phyloP scores from a whole-genome alignment of 1,284 basidiomycete genomes.

The Rhodotorula sp. region DNA sequence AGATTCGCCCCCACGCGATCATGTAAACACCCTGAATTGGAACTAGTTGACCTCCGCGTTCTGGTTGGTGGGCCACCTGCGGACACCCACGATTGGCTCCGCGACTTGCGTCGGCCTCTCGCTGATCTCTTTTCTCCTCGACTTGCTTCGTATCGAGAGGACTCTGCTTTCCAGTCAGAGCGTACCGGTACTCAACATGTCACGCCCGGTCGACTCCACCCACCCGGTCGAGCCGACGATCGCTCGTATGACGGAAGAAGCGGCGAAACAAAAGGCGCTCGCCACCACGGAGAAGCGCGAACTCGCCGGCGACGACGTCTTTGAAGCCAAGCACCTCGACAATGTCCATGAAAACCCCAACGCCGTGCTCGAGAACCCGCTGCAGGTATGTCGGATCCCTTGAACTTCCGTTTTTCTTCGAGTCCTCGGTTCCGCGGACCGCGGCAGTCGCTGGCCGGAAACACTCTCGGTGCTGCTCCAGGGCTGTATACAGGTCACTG shows the following conservation, averaged over 20 bases:
- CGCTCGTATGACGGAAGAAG: slow-evolving; percentile 9
- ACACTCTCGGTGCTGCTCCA: background rate
- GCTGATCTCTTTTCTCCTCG: background rate
- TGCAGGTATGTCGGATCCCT: slow-evolving; percentile 6
- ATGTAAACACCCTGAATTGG: background rate
- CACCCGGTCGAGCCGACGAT: slow-evolving; percentile 18
- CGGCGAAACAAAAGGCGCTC: slow-evolving; percentile 16
- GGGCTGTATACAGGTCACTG: background rate
- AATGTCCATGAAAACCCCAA: background rate
- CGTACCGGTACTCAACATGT: slow-evolving; percentile 9
- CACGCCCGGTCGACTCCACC: slow-evolving; percentile 5
- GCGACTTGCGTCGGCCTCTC: background rate
- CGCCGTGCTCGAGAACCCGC: slow-evolving; percentile 36
- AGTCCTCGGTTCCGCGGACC: no score
- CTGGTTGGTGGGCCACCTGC: background rate
- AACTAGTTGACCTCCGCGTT: background rate
- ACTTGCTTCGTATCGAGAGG: no score
- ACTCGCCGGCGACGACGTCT: slow-evolving; percentile 18
- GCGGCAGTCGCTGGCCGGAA: background rate
- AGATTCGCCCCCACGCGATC: background rate
- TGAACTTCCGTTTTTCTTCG: background rate
- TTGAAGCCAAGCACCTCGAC: slow-evolving; percentile 9
- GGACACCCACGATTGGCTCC: no score
- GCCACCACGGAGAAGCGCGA: slow-evolving; percentile 27
- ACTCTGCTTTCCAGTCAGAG: background rate